Evolutionary conservation across 2,329 filamentous ascomycete species (phyloP).

Genomic region (Chalara sp.): DNA sequence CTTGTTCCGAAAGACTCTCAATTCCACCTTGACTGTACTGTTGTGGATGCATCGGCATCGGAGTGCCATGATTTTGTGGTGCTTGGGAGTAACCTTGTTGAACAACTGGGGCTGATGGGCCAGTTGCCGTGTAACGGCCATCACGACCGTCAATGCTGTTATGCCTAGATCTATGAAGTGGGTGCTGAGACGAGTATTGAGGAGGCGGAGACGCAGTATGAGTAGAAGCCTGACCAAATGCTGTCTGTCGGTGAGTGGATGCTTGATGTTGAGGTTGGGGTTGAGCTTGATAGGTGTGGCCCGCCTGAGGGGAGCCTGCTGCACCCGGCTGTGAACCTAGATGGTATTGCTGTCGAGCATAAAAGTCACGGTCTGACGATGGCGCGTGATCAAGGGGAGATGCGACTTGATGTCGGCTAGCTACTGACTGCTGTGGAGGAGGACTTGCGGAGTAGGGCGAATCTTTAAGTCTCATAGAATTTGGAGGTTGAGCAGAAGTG

Average conservation of each 20-base stretch:
- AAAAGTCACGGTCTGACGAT: conserved; percentile 26
- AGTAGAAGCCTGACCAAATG: conserved; percentile 18
- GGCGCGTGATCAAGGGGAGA: conserved; percentile 22
- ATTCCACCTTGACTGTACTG: background rate
- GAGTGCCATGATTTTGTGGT: conserved; percentile 12
- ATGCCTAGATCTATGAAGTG: conserved; percentile 21
- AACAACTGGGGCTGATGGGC: conserved; percentile 14
- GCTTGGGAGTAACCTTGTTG: conserved; percentile 18
- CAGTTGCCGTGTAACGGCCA: conserved; percentile 12
- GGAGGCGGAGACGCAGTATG: conserved; percentile 22
- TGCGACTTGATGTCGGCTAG: conserved; percentile 16
- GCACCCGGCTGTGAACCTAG: conserved; percentile 21
- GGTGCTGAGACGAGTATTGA: conserved; percentile 18
- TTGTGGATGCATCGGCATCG: conserved; percentile 13
- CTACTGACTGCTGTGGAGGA: conserved; percentile 11
- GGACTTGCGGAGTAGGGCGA: conserved; percentile 27
- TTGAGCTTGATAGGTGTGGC: conserved; percentile 20
- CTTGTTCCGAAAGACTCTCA: too few relatives aligned
- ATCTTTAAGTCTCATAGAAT: conserved; percentile 23
- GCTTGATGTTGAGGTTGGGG: conserved; percentile 17
- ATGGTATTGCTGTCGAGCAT: conserved; percentile 20
- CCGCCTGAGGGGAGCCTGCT: conserved; percentile 20
- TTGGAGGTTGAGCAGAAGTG: conserved; percentile 10
- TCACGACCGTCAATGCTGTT: conserved; percentile 23
- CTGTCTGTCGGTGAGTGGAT: conserved; percentile 21